phyloP scores from a whole-genome alignment of 192 early-diverging fungal genomes.

The Coemansia javaensis region DNA sequence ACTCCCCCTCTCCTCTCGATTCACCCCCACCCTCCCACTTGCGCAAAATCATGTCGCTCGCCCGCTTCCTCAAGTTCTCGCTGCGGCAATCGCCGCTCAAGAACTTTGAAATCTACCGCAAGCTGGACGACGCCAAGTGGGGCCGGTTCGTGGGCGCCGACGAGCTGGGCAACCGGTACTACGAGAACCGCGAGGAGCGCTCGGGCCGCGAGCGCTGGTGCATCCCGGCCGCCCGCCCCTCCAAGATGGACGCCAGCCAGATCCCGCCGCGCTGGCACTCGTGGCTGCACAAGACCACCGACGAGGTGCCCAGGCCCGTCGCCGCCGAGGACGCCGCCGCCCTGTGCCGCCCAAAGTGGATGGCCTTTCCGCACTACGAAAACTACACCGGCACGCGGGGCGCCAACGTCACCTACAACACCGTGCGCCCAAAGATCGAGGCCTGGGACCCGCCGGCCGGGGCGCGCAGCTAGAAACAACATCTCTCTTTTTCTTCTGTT shows the following conservation, averaged over 20 bases:
- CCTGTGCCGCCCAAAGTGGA: slow-evolving; percentile 45
- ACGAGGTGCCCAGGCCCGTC: slow-evolving; percentile 30
- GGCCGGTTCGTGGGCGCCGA: slow-evolving; percentile 69
- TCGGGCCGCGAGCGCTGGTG: slow-evolving; percentile 79
- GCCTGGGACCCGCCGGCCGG: slow-evolving; percentile 35
- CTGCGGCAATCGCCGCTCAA: slow-evolving; percentile 38
- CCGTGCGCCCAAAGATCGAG: slow-evolving; percentile 41
- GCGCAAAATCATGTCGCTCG: slow-evolving; percentile 48
- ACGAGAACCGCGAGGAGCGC: slow-evolving; percentile 63
- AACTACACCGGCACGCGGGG: slow-evolving; percentile 46
- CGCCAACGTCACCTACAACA: slow-evolving; percentile 49
- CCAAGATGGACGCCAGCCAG: slow-evolving; percentile 58
- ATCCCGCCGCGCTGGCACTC: slow-evolving; percentile 68
- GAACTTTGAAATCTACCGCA: slow-evolving; percentile 47
- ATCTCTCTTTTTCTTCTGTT: no score
- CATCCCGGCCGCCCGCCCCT: slow-evolving; percentile 48
- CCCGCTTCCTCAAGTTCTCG: slow-evolving; percentile 38
- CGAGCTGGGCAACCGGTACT: slow-evolving; percentile 74
- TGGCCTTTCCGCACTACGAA: slow-evolving; percentile 39
- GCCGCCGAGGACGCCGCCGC: slow-evolving; percentile 21
- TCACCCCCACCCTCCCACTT: no score
- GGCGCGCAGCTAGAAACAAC: slow-evolving; percentile 14
- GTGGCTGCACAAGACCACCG: slow-evolving; percentile 49
- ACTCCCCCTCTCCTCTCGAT: not conserved
- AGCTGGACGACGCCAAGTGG: slow-evolving; percentile 56